Base-by-base conservation (phyloP, 1,284 basidiomycete species). In the Pyrrhoderma lamaoense region DNA sequence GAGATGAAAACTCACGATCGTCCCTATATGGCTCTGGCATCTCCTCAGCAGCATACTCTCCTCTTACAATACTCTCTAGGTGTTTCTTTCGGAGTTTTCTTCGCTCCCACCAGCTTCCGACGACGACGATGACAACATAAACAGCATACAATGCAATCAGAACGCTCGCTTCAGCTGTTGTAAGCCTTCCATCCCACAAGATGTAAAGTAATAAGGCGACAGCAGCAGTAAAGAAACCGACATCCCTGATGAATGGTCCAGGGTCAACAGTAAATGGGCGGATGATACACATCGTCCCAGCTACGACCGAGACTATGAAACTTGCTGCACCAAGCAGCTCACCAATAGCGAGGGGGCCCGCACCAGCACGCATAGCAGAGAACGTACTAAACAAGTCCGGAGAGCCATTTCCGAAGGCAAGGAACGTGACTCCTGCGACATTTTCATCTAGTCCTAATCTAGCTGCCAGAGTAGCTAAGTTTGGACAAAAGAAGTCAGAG, bases 361-460 rank as follows among this genome's bases (percentile, higher is more conserved):
- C 91, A 60, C 85, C 74, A 13, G 84, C 75, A 43, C 82, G 82
- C 81, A 99, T 90, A 14, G 95, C 91, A 0, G 90, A 89, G 65
- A 95, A 97, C 0, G 95, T 98, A 9, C 91, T 88, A 65, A 98
- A 97, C 3, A 93, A 78, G 65, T 95, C 92, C 0, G 92, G 93
- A 58, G 87, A 91, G 25, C 91, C 92, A 63, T 95, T 96, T 39
- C 93, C 93, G 63, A 95, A 92, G 0, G 93, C 93, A 19, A 97
- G 76, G 60, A 97, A 89, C 0, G 93, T 95, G 13, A 95, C 92
- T 0, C 93, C 93, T 0, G 92, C 91, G 7, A 95, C 83, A 54
- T 89, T 89, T 66, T 97, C 91, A 60, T 87, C 87, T 31, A 97
- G 67, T 0, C 91, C 88, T 2, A 96, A 77, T 5, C 89, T 69